Evolutionary conservation across 768 basidiomycete species (phyloP), one percentile per base, ranked within the genome.

Genomic region (Russula olivacea): DNA sequence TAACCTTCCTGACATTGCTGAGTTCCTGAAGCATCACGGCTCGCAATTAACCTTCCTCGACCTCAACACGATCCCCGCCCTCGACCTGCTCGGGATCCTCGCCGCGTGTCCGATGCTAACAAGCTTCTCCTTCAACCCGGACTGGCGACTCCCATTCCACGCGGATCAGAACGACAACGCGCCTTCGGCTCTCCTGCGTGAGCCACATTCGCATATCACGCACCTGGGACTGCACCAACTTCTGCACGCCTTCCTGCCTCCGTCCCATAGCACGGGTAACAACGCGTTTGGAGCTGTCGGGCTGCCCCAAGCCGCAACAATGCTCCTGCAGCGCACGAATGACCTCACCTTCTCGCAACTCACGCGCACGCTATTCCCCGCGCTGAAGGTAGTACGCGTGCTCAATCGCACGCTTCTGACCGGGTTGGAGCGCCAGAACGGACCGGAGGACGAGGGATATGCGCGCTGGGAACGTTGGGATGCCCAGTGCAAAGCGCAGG

Each of bases 381-480:
- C 77, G 48, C 74, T 91, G 48, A 74, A 78, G 65, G 75, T 81
- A 14, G 79, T 90, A 53, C 78, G 89, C 30, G 80, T 82, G 15
- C 69, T 91, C 63, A 86, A 79, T 61, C 72, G 80, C 32, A 75
- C 73, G 17, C 72, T 90, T 72, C 69, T 91, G 53, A 72, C 74
- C 25, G 83, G 83, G 53, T 72, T 91, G 58, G 84, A 89, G 55
- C 72, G 75, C 19, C 73, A 80, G 68, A 55, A 81, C 76, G 73
- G 89, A 69, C 72, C 88, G 70, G 58, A 76, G 40, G 65, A 68
- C 54, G 63, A 72, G 71, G 63, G 76, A 8, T 75, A 70, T 58
- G 76, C 80, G 62, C 74, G 89, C 34, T 91, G 88, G 84, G 83
- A 84, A 66, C 74, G 78, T 52, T 91, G 89, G 89, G 87, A 83